Evolutionary conservation across 352 stramenopile genomes (phyloP), one percentile per base, ranked within the genome.

Genomic region (Phytophthora europaea): DNA sequence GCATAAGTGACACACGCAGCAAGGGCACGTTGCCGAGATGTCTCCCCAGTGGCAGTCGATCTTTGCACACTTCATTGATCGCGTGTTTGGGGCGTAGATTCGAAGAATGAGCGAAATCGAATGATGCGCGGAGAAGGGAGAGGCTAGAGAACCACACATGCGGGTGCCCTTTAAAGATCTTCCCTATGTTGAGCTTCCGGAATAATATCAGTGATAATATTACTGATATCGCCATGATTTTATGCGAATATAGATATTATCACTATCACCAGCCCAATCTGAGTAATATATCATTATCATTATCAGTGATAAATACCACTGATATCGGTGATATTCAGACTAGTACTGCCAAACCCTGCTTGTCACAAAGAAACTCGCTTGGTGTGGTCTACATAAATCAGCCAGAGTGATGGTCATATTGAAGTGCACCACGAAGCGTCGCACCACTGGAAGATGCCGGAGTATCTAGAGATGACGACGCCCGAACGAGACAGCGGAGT

Each of bases 401-500:
- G 13, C 18, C 13, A 13, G 60, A 73, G 60, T 73, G 60, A 70
- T 65, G 52, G 59, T 64, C 34, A 73, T 52, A 10, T 62, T 69
- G 55, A 74, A 75, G 63, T 34, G 55, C 20, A 50, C 64, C 20
- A 50, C 64, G 23, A 20, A 61, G 45, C 45, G 59, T 73, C 58
- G 66, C 51, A 61, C 45, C 36, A 45, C 4, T 16, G 36, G 22
- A 26, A 66, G n/a, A 83, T 83, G 77, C 40, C 54, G 9, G 54
- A 78, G 61, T 82, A 82, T 62, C 50, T 72, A 16, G 74, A 73
- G 47, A 51, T 76, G 34, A n/a, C 23, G 64, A 84, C 78, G 43
- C 78, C 71, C 12, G 51, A 61, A 26, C 43, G 36, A 45, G 50
- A 28, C 12, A 12, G 20, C 6, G 53, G 22, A 23, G 55, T 60